These are phyloP conservation scores for Podospora pseudocomata DNA, from an alignment of 495 filamentous ascomycete genomes.

Conservation along the genomic window DNA sequence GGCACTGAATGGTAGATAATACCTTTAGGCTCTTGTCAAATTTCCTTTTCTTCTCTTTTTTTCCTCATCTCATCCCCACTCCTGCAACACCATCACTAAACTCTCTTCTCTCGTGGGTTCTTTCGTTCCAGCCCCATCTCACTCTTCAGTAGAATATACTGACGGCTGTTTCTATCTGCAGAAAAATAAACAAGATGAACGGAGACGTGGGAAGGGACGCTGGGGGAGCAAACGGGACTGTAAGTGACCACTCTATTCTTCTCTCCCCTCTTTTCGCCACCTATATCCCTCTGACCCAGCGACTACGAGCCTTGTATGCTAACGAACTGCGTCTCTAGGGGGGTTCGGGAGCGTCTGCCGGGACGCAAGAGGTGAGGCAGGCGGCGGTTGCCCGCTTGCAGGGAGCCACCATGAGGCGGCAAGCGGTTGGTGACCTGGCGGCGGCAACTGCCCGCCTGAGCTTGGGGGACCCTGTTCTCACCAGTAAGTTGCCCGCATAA, in stretches of 20 bases:
- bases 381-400: not conserved
- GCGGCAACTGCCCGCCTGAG: not conserved
- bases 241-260: too few relatives aligned
- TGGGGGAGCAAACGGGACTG: not conserved
- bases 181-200: not conserved
- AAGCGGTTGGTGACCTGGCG: not conserved
- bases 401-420: not conserved
- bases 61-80: not conserved
- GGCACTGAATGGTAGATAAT: not conserved
- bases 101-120: not conserved
- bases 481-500: not conserved
- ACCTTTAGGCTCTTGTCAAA: not conserved
- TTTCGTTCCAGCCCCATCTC: not conserved
- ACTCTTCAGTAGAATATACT: not conserved
- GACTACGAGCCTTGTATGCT: too few relatives aligned
- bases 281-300: too few relatives aligned
- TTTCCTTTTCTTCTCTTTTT: not conserved
- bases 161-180: not conserved
- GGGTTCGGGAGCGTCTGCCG: not conserved
- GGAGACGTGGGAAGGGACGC: not conserved
- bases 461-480: not conserved
- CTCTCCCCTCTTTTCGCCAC: too few relatives aligned
- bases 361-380: not conserved
- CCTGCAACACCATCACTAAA: not conserved
- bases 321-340: too few relatives aligned